Percentiles rank a stretch among this genome's conserved stretches.
Conservation (phyloP, 345 rosid genomes). For the Dimocarpus longan region DNA sequence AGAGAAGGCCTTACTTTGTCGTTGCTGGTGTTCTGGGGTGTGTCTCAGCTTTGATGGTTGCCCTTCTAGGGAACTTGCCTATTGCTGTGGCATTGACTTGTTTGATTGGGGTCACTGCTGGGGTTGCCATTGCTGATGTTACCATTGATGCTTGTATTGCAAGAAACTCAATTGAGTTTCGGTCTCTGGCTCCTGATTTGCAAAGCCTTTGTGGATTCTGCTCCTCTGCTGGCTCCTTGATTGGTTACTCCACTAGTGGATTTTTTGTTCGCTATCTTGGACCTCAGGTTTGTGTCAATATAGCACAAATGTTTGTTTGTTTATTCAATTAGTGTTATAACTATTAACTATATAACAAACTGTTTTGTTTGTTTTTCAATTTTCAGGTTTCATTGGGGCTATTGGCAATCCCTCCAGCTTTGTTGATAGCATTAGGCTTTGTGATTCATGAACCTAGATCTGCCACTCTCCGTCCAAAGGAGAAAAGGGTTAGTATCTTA, state of each 20-base stretch:
- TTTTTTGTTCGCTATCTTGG: slow-evolving; percentile 70
- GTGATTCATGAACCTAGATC: slow-evolving; percentile 60
- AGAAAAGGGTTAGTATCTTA: slow-evolving; percentile 47
- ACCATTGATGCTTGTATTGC: slow-evolving; percentile 91
- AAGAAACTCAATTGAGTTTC: slow-evolving; percentile 58
- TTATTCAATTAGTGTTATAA: background rate
- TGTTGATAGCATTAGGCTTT: slow-evolving; percentile 57
- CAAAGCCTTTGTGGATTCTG: slow-evolving; percentile 82
- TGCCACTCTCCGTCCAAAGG: slow-evolving; percentile 35
- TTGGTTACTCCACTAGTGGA: slow-evolving; percentile 75
- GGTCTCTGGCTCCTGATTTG: slow-evolving; percentile 73
- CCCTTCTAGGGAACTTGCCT: slow-evolving; percentile 47
- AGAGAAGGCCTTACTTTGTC: slow-evolving; percentile 70
- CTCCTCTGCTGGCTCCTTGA: slow-evolving; percentile 75
- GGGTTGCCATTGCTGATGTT: slow-evolving; percentile 81
- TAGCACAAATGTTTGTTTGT: background rate
- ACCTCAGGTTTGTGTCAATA: slow-evolving; percentile 52
- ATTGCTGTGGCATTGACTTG: slow-evolving; percentile 58
- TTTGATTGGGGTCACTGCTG: slow-evolving; percentile 65
- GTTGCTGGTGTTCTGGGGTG: slow-evolving; percentile 65
- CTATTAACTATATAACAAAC: background rate
- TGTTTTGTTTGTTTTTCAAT: background rate
- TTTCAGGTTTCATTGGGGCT: slow-evolving; percentile 64
- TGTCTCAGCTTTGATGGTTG: slow-evolving; percentile 55
- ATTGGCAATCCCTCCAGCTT: slow-evolving; percentile 61